These are phyloP conservation scores for Brasilioporus rufonigricans DNA, from an alignment of 768 basidiomycete species.

Conservation along the genomic window DNA sequence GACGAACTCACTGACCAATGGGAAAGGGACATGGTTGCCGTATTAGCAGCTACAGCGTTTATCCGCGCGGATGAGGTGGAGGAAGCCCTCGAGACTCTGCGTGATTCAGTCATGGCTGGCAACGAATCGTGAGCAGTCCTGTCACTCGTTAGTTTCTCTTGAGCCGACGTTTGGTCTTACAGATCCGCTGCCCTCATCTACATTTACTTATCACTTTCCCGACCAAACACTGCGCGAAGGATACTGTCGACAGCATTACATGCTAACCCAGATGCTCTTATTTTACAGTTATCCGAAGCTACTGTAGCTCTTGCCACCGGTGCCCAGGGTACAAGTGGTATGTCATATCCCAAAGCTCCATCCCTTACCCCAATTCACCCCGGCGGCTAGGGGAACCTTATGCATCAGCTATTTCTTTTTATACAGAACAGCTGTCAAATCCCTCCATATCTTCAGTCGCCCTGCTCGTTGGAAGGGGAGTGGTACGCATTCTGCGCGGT, in stretches of 20 bases:
- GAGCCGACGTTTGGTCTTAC: not conserved
- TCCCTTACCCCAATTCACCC: not conserved
- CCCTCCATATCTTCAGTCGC: slow-evolving; percentile 73
- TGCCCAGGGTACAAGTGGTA: slow-evolving; percentile 55
- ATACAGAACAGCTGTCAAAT: slow-evolving; percentile 80
- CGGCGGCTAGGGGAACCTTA: slow-evolving; percentile 30
- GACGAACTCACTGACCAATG: slow-evolving; percentile 63
- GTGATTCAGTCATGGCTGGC: slow-evolving; percentile 65
- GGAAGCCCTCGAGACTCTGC: slow-evolving; percentile 88
- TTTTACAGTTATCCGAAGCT: slow-evolving; percentile 88
- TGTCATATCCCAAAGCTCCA: slow-evolving; percentile 29
- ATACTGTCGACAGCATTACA: slow-evolving; percentile 81
- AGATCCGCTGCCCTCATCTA: slow-evolving; percentile 84
- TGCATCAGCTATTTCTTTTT: slow-evolving; percentile 55
- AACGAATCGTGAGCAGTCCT: slow-evolving; percentile 73
- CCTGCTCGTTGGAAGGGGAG: slow-evolving; percentile 74
- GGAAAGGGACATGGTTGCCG: slow-evolving; percentile 73
- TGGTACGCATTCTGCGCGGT: slow-evolving; percentile 74
- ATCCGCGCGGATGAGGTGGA: slow-evolving; percentile 81
- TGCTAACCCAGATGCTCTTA: slow-evolving; percentile 86
- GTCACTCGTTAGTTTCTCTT: not conserved
- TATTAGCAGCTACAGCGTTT: slow-evolving; percentile 86
- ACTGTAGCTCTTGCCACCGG: slow-evolving; percentile 73
- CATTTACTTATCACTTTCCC: slow-evolving; percentile 87
- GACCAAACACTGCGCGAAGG: slow-evolving; percentile 82